Base-by-base conservation (phyloP, 805 yeast genomes). In the Kodamaea kaohsiungensis region DNA sequence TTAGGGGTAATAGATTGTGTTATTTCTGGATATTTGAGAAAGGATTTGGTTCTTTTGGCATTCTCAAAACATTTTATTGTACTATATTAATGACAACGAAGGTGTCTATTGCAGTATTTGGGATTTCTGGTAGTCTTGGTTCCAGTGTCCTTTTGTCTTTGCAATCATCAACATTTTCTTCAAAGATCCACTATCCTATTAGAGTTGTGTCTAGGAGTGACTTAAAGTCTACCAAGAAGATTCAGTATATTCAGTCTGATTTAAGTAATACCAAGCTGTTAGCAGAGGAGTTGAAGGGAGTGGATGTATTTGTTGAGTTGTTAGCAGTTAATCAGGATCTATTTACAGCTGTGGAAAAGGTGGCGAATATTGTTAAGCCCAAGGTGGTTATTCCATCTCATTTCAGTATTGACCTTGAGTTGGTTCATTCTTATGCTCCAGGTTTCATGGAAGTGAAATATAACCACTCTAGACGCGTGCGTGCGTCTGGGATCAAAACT, bases 381-480 rank as follows among this genome's bases (percentile, higher is more conserved):
- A 78, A 78, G 62, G 62, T 82, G 30, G 84, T 76, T 68, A 77
- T 83, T 58, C 87, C 87, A 33, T 79, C 86, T 2, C 87, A 84
- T 60, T 85, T 80, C 60, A 90, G 89, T 42, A 60, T 72, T 18
- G 83, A 82, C 52, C 48, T 76, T 16, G 63, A 58, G 2, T 68
- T 61, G 6, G 64, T 65, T 17, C 59, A 60, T 3, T 55, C 59
- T 17, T 39, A 52, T 17, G 63, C 73, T 17, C 78, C 82, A 5
- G 72, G 70, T 0, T 68, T 79, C 52, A 59, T 68, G 39, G 61
- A 46, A 1, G 10, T 53, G 15, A 81, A 81, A 62, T 43, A 63
- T 1, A 60, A 53, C 1, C 82, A 80, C 59, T 63, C 77, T 5
- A 60, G 61, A 1, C 67, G 62, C 12, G 73, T 79, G 16, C 72